These are phyloP conservation scores for Rhizodiscina lignyota DNA, from an alignment of 495 filamentous ascomycete genomes.

Conservation along the genomic window DNA sequence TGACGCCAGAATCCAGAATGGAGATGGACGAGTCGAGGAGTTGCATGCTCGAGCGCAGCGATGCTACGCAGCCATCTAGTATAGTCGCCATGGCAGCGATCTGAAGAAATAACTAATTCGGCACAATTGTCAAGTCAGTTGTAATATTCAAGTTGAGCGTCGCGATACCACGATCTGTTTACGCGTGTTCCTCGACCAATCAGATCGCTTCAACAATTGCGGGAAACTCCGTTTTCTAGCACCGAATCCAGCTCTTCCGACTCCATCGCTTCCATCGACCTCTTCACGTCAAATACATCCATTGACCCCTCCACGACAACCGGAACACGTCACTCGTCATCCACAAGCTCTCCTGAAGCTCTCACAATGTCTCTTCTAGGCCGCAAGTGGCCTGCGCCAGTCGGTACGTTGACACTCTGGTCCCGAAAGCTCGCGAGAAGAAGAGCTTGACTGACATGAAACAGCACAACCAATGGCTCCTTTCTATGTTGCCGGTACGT, in stretches of 20 bases:
- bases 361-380: conserved; percentile 65
- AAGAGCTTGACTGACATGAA: conserved; percentile 9
- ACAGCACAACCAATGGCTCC: conserved; percentile 77
- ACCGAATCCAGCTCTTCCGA: not conserved
- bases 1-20: conserved; percentile 54
- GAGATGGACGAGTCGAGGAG: conserved; percentile 59
- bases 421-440: conserved; percentile 4
- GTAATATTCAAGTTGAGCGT: not conserved
- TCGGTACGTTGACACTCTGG: conserved; percentile 45
- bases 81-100: conserved; percentile 17
- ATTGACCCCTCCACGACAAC: not conserved
- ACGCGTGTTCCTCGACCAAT: not conserved
- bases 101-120: not conserved
- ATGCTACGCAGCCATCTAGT: conserved; percentile 48
- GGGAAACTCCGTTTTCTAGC: not conserved
- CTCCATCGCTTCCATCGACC: not conserved
- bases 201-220: not conserved
- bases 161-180: not conserved
- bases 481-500: conserved; percentile 87
- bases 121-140: not conserved
- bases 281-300: conserved; percentile 1
- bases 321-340: no score
- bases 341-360: no score
- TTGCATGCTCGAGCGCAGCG: conserved; percentile 50
- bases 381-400: conserved; percentile 82